Evolutionary conservation across 2,329 filamentous ascomycete species (phyloP), one percentile per base, ranked within the genome.

Genomic region (Fusarium buharicum): DNA sequence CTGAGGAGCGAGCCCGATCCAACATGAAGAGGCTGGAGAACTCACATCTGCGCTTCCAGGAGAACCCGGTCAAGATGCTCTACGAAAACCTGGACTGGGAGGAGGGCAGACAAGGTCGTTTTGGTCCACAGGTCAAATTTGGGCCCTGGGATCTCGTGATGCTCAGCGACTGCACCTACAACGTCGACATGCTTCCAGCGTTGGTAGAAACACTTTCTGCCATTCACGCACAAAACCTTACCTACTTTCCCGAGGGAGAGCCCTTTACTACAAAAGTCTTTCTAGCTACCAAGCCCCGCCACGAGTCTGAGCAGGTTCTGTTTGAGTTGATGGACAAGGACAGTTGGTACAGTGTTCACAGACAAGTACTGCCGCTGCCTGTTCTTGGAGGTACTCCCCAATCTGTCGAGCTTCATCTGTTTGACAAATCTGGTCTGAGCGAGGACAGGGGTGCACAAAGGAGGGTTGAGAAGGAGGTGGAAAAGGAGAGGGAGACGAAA

Each of bases 141-240:
- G 73, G 71, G 3, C 57, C 70, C 3, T 87, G 84, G 84, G 81
- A 86, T 55, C 72, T 86, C 6, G 68, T 86, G 41, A 76, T 85
- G 48, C 74, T 87, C 18, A 86, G 84, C 69, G 85, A 87, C 70
- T 86, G 85, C 77, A 86, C 84, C 0, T 87, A 87, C 76, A 87
- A 87, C 59, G 81, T 79, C 49, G 84, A 86, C 68, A 81, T 79
- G 60, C 73, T 87, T 22, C 79, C 82, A 1, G 78, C 82, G 3
- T 76, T 87, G 18, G 80, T 86, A 4, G 78, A 78, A 47, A 86
- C 84, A 1, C 72, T 86, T 31, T 80, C 79, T 2, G 78, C 81
- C 2, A 68, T 87, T 11, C 82, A 85, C 58, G 50, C 56, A 3
- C 66, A 70, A 9, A 82, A 78, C 18, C 30, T 57, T 34, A 56